Evolutionary conservation across 805 yeast genomes (phyloP), one percentile per base, ranked within the genome.

Genomic region (Barnettozyma populi): DNA sequence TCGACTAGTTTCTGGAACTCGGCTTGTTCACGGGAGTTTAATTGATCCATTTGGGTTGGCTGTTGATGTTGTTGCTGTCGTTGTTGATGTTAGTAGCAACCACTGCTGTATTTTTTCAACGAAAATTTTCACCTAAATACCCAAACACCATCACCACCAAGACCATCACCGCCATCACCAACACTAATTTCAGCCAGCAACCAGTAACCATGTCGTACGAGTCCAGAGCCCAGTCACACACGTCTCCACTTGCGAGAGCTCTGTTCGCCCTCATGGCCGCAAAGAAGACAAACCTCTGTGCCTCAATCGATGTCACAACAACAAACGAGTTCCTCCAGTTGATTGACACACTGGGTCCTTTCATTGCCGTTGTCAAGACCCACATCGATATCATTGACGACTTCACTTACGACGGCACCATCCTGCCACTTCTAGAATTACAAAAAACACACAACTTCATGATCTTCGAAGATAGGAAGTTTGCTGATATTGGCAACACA

Each of bases 401-500:
- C 66, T 94, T 92, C 65, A 70, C 86, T 1, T 83, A 82, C 63
- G 96, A 88, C 46, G 77, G 75, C 1, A 90, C 97, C 0, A 77
- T 92, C 25, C 67, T 67, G 7, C 97, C 98, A 1, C 70, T 94
- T 52, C 67, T 84, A 50, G 79, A 63, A 46, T 72, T 94, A 29
- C 79, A 97, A 19, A 70, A 79, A 57, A 89, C 90, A 62, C 92
- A 90, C 71, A 80, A 85, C 54, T 94, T 94, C 61, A 70, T 94
- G 74, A 84, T 94, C 55, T 94, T 94, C 63, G 99, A 94, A 70
- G 99, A 94, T 69, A 78, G 99, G 54, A 94, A 94, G 70, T 94
- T 94, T 68, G 99, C 99, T 21, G 99, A 94, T 67, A 94, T 94
- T 58, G 99, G 99, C 16, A 89, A 90, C 62, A 94, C 99, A 1